phyloP scores from a whole-genome alignment of 2,329 filamentous ascomycete genomes.

The Cordyceps fumosorosea region DNA sequence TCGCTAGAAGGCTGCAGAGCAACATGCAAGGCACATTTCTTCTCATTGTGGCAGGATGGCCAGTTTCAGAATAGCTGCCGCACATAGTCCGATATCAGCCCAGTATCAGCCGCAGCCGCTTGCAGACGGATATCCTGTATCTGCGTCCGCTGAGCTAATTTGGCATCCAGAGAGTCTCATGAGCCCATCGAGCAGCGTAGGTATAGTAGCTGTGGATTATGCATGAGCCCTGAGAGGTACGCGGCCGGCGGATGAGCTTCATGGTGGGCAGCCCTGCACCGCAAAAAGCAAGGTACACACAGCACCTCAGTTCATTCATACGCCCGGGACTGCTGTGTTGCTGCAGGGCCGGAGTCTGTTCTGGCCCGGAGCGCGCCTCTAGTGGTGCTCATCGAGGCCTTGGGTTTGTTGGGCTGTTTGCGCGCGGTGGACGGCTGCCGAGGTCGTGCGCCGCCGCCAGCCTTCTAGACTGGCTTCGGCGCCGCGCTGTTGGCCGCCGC shows the following conservation, averaged over 20 bases:
- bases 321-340: not conserved
- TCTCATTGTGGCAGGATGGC: not conserved
- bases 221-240: too few relatives aligned
- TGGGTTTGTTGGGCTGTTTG: conserved; percentile 1
- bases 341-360: not conserved
- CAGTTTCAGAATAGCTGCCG: not conserved
- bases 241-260: not conserved
- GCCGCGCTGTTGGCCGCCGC: conserved; percentile 23
- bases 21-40: not conserved
- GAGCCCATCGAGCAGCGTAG: not conserved
- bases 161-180: not conserved
- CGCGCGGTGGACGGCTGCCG: not conserved
- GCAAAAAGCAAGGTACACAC: not conserved
- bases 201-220: not conserved
- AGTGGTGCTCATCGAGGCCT: not conserved
- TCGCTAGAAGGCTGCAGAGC: not conserved
- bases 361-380: not conserved
- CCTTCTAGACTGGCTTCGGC: conserved; percentile 24
- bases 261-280: not conserved
- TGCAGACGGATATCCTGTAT: not conserved
- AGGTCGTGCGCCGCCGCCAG: not conserved
- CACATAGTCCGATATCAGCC: not conserved
- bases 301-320: not conserved
- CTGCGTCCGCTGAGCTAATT: not conserved
- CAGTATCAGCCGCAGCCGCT: not conserved